Percentiles rank a stretch among this genome's conserved stretches.
phyloP scores from a whole-genome alignment of 169 alveolate species.

The Cyclospora cayetanensis region DNA sequence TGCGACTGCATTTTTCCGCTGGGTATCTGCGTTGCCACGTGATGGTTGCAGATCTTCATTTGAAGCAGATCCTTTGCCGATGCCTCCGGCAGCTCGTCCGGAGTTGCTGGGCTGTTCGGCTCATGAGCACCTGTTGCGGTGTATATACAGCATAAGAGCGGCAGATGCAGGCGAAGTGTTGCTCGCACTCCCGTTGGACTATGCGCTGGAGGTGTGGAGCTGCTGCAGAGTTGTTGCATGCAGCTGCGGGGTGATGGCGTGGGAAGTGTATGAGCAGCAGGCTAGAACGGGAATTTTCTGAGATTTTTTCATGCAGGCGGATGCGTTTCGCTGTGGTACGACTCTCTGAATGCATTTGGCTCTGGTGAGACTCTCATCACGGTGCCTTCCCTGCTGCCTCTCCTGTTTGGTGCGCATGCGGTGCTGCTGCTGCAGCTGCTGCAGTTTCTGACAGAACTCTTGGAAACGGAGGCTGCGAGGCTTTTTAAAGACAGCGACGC shows the following conservation, averaged over 20 bases:
- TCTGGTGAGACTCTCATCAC: not conserved
- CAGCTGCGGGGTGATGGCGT: too few relatives aligned
- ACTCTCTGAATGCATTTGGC: too few relatives aligned
- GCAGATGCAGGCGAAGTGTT: slow-evolving; percentile 59
- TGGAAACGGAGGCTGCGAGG: not conserved
- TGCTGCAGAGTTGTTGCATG: too few relatives aligned
- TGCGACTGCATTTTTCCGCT: not conserved
- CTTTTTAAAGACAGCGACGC: not conserved
- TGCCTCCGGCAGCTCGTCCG: slow-evolving; percentile 1
- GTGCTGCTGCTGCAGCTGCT: not conserved
- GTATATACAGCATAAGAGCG: not conserved
- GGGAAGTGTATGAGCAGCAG: too few relatives aligned
- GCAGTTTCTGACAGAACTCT: not conserved
- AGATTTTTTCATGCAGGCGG: too few relatives aligned
- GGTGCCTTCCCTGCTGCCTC: not conserved
- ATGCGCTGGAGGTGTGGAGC: slow-evolving; percentile 19
- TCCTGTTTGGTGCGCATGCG: not conserved
- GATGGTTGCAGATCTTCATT: not conserved
- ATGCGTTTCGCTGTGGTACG: too few relatives aligned
- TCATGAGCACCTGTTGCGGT: slow-evolving; percentile 48
- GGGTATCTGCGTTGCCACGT: not conserved
- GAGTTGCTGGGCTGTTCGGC: slow-evolving; percentile 51
- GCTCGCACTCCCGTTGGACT: slow-evolving; percentile 63
- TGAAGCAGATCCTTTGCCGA: not conserved
- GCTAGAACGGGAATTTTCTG: too few relatives aligned